Base-by-base conservation (phyloP, 2,329 filamentous ascomycete species). In the Botrytis galanthina region DNA sequence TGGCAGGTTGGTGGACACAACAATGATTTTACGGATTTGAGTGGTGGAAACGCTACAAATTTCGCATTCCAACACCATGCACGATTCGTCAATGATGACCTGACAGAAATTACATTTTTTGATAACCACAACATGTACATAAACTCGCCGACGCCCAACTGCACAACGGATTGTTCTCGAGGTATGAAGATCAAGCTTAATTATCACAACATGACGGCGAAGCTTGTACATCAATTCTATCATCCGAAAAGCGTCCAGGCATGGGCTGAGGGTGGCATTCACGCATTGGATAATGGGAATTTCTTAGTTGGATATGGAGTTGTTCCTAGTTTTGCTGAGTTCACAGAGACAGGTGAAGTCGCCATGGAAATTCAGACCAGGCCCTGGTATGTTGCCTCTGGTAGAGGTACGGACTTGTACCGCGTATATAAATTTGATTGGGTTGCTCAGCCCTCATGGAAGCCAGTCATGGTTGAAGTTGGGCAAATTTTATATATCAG, bases 221-320 rank as follows among this genome's bases (percentile, higher is more conserved):
- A 78, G 20, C 79, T 86, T 6, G 74, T 83, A 20, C 78, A 82
- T 29, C 79, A 82, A 39, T 86, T 83, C 77, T 78, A 80, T 62
- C 82, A 84, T 64, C 81, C 83, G 0, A 72, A 79, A 61, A 76
- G 80, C 2, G 79, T 86, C 42, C 80, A 82, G 26, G 82, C 81
- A 20, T 81, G 81, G 54, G 85, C 84, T 3, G 84, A 86, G 74
- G 84, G 84, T 26, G 85, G 83, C 59, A 80, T 83, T 73, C 84
- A 86, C 73, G 74, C 83, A 18, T 80, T 86, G 10, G 82, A 83
- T 32, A 84, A 82, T 66, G 83, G 82, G 14, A 86, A 87, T 75
- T 81, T 83, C 3, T 79, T 88, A 22, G 81, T 87, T 14, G 85
- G 84, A 42, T 88, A 84, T 82, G 85, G 87, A 18, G 84, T 85